phyloP scores from a whole-genome alignment of 805 yeast species.

The Maudiozyma serrabonitensis region DNA sequence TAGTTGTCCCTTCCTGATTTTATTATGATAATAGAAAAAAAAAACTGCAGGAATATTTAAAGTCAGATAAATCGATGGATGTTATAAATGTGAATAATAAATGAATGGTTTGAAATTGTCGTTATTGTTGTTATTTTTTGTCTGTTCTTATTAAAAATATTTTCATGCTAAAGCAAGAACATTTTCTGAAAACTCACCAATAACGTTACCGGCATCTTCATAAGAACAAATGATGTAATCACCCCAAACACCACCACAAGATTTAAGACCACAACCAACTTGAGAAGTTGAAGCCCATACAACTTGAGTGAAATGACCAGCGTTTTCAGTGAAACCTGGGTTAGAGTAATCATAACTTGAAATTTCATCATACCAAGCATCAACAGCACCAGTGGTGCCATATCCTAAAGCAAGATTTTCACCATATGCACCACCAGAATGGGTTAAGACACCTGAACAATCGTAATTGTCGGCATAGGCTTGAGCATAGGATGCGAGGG shows the following conservation, averaged over 20 bases:
- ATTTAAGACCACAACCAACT: constrained; percentile 62
- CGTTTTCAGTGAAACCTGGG: constrained; percentile 34
- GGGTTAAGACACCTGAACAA: constrained; percentile 50
- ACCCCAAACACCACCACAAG: constrained; percentile 46
- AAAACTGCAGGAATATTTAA: not conserved
- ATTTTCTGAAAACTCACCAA: constrained; percentile 39
- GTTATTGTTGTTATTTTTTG: no score
- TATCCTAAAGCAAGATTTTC: constrained; percentile 70
- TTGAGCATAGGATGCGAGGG: constrained; percentile 39
- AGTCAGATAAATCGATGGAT: not conserved
- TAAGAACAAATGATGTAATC: constrained; percentile 68
- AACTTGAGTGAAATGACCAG: constrained; percentile 69
- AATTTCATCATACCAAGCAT: constrained; percentile 70
- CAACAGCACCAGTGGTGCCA: constrained; percentile 36
- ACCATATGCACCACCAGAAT: constrained; percentile 51
- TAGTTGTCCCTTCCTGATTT: not conserved
- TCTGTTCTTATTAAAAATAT: not conserved
- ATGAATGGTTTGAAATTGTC: no score
- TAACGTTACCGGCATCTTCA: constrained; percentile 61
- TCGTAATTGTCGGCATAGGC: constrained; percentile 40
- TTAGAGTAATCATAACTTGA: constrained; percentile 42
- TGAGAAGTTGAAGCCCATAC: constrained; percentile 55
- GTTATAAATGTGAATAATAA: not conserved
- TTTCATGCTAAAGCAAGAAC: constrained; percentile 12
- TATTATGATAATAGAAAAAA: not conserved